Evolutionary conservation across 2,329 filamentous ascomycete species (phyloP).

Genomic region (Fusarium temperatum): DNA sequence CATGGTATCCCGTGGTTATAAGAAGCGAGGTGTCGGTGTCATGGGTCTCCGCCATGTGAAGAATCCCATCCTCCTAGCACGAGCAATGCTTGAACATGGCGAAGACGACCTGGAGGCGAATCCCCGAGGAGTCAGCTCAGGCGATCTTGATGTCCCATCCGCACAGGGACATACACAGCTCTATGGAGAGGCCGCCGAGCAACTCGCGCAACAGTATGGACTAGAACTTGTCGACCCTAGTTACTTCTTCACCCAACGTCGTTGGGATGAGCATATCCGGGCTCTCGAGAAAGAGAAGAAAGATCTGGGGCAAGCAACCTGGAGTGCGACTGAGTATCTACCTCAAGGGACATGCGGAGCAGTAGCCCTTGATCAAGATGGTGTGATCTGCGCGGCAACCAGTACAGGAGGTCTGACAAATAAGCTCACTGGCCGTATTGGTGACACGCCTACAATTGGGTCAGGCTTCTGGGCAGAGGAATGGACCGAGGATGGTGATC

Average conservation of each 20-base stretch:
- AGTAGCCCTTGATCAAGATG: slow-evolving; percentile 80
- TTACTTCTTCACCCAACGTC: slow-evolving; percentile 82
- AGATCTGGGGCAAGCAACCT: slow-evolving; percentile 55
- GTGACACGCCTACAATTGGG: slow-evolving; percentile 84
- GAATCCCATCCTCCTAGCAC: slow-evolving; percentile 81
- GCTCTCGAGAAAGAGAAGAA: slow-evolving; percentile 62
- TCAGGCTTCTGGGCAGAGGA: slow-evolving; percentile 92
- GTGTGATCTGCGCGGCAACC: slow-evolving; percentile 74
- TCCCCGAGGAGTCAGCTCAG: not conserved
- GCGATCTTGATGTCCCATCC: slow-evolving; percentile 56
- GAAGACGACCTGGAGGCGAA: slow-evolving; percentile 64
- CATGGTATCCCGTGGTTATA: slow-evolving; percentile 79
- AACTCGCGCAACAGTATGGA: slow-evolving; percentile 73
- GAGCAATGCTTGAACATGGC: slow-evolving; percentile 73
- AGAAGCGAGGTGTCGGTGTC: slow-evolving; percentile 81
- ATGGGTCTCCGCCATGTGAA: slow-evolving; percentile 78
- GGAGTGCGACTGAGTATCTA: slow-evolving; percentile 72
- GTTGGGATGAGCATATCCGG: slow-evolving; percentile 80
- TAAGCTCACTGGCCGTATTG: slow-evolving; percentile 84
- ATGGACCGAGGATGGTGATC: slow-evolving; percentile 66
- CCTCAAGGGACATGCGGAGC: slow-evolving; percentile 88
- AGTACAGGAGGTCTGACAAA: slow-evolving; percentile 85
- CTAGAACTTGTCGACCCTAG: slow-evolving; percentile 72
- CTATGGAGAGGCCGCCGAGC: slow-evolving; percentile 73
- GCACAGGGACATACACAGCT: slow-evolving; percentile 77